These are phyloP conservation scores for Carallia brachiata DNA, from an alignment of 345 rosid genomes.

Conservation along the genomic window DNA sequence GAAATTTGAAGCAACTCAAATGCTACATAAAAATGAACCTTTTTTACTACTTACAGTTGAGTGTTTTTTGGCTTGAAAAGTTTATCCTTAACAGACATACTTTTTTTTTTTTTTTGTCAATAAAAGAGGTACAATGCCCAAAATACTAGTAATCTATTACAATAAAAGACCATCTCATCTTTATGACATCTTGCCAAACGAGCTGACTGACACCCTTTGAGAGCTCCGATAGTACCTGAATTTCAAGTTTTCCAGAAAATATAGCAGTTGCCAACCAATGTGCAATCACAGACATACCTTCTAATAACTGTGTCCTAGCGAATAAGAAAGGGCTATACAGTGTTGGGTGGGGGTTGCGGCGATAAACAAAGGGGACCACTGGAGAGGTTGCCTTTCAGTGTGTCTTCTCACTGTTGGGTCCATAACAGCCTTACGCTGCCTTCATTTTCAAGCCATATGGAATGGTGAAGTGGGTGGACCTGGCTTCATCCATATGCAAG, in stretches of 20 bases:
- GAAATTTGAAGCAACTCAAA: background rate
- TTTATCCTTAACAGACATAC: background rate
- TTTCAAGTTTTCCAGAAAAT: no score
- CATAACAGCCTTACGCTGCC: constrained; percentile 17
- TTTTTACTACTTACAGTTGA: background rate
- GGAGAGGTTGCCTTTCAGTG: constrained; percentile 12
- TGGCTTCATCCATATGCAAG: constrained; percentile 46
- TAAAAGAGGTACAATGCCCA: no score
- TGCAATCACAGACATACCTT: background rate
- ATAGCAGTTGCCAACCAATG: no score
- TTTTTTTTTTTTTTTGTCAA: no score
- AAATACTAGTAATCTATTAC: no score
- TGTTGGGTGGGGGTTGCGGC: constrained; percentile 13
- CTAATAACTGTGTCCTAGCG: background rate
- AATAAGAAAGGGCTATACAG: constrained; percentile 19
- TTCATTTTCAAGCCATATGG: constrained; percentile 43
- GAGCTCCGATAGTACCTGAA: no score
- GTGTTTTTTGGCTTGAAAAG: background rate
- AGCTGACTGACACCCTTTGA: no score
- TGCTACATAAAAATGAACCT: background rate
- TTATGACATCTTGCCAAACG: no score
- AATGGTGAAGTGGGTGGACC: constrained; percentile 38
- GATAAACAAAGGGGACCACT: constrained; percentile 30
- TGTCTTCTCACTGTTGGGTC: constrained; percentile 24
- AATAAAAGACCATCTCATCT: no score